Evolutionary conservation across 2,329 filamentous ascomycete genomes (phyloP), one percentile per base, ranked within the genome.

Genomic region (Cercospora sp.): DNA sequence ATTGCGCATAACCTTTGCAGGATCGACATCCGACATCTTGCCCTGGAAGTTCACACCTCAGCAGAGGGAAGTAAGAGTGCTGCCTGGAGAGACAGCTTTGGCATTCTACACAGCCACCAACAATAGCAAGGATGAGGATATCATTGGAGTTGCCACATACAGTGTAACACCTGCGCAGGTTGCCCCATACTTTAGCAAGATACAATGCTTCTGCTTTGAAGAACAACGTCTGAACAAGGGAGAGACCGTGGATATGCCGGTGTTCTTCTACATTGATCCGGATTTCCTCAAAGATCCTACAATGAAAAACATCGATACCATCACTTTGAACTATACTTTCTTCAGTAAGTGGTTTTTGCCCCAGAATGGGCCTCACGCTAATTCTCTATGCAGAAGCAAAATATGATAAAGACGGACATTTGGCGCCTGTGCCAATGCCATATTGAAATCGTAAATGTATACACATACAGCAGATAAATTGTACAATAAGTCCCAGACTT

Each of bases 131-230:
- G 88, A 91, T 72, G 78, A 80, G 69, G 96, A 99, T 82, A 98
- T 99, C 75, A 98, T 99, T 76, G 95, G 95, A 59, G 94, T 99
- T 53, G 95, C 95, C 10, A 99, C 95, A 7, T 99, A 99, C 82
- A 97, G 92, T 77, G 96, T 99, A 31, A 97, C 94, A 2, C 95
- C 95, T 0, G 95, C 89, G 3, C 95, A 99, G 82, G 94, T 97
- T 55, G 94, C 95, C 53, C 94, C 93, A 1, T 99, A 99, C 80
- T 99, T 99, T 78, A 96, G 92, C 87, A 99, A 99, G 86, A 99
- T 99, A 57, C 95, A 99, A 81, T 99, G 95, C 78, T 99, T 99
- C 81, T 99, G 95, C 81, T 99, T 99, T 76, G 95, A 99, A 83
- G 94, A 86, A 79, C 95, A 99, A 85, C 87, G 96, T 69, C 81